phyloP scores from a whole-genome alignment of 2,329 filamentous ascomycete species.

The Epichloe sibirici region DNA sequence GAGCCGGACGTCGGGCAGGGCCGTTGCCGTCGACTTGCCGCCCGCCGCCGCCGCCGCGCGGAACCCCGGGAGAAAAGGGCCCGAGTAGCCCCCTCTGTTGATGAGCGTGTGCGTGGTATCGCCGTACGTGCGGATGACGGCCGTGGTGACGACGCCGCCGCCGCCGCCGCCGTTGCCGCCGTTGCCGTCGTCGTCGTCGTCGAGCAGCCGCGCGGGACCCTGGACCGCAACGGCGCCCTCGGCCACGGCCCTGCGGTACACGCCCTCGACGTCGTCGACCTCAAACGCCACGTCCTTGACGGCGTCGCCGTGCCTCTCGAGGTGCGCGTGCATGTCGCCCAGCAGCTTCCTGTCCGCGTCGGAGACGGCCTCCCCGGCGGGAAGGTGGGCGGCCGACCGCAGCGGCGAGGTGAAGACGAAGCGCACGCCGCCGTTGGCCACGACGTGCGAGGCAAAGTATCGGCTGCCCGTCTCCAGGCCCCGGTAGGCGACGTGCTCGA shows the following conservation, averaged over 20 bases:
- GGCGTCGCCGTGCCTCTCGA: slow-evolving; percentile 80
- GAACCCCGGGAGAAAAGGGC: slow-evolving; percentile 76
- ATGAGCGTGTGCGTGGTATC: slow-evolving; percentile 92
- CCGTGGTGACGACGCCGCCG: slow-evolving; percentile 56
- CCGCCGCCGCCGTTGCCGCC: slow-evolving; percentile 32
- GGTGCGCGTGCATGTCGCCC: slow-evolving; percentile 65
- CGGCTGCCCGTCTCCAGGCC: slow-evolving; percentile 82
- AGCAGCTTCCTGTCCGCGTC: slow-evolving; percentile 53
- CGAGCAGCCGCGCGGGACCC: slow-evolving; percentile 35
- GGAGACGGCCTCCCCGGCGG: slow-evolving; percentile 48
- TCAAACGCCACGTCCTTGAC: slow-evolving; percentile 95
- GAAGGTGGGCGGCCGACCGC: slow-evolving; percentile 44
- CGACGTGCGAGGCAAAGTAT: slow-evolving; percentile 70
- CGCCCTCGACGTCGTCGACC: slow-evolving; percentile 74
- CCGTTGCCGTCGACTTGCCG: slow-evolving; percentile 19
- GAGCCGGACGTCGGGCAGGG: slow-evolving; percentile 53
- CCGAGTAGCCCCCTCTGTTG: slow-evolving; percentile 59
- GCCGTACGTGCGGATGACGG: slow-evolving; percentile 82
- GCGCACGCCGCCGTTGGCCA: slow-evolving; percentile 61
- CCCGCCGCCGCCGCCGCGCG: slow-evolving; percentile 31
- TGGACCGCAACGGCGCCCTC: slow-evolving; percentile 51
- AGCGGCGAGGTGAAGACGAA: slow-evolving; percentile 80
- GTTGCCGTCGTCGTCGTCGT: slow-evolving; percentile 44
- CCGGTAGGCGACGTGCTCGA: slow-evolving; percentile 68
- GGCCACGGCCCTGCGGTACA: slow-evolving; percentile 62